Evolutionary conservation across 441 rosid genomes (phyloP).

Genomic region (Hura crepitans): DNA sequence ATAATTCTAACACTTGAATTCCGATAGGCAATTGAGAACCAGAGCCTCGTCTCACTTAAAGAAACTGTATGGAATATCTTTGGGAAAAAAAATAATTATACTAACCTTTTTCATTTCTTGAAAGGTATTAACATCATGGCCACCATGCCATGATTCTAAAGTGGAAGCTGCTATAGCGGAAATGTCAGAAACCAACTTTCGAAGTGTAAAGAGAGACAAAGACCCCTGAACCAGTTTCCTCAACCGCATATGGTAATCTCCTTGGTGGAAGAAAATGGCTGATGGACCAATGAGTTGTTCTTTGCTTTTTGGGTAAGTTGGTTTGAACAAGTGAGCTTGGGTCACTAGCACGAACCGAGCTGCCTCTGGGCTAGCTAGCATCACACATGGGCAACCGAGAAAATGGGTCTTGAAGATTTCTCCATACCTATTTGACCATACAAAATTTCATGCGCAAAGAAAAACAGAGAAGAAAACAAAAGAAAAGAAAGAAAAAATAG

Average conservation of each 20-base stretch:
- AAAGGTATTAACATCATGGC: conserved; percentile 49
- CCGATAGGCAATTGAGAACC: no score
- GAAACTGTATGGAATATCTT: neutral
- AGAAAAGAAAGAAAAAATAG: neutral
- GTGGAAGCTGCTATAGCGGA: conserved; percentile 49
- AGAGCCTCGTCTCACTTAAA: no score
- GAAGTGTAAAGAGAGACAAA: conserved; percentile 43
- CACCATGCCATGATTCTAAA: conserved; percentile 46
- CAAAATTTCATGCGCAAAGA: neutral
- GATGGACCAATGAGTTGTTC: conserved; percentile 79
- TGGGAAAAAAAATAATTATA: neutral
- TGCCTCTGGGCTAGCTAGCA: conserved; percentile 88
- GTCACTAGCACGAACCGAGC: conserved; percentile 64
- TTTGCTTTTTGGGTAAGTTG: conserved; percentile 89
- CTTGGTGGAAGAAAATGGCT: conserved; percentile 85
- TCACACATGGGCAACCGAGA: conserved; percentile 89
- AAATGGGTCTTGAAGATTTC: conserved; percentile 89
- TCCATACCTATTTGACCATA: conserved; percentile 47
- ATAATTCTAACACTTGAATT: no score
- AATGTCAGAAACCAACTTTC: conserved; percentile 51
- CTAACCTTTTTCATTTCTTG: conserved; percentile 61
- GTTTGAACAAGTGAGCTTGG: conserved; percentile 69
- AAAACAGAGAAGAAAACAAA: neutral
- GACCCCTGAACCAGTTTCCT: conserved; percentile 62
- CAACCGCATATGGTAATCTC: conserved; percentile 60